Evolutionary conservation across 441 rosid species (phyloP).

Genomic region (Arabidopsis lyrata): DNA sequence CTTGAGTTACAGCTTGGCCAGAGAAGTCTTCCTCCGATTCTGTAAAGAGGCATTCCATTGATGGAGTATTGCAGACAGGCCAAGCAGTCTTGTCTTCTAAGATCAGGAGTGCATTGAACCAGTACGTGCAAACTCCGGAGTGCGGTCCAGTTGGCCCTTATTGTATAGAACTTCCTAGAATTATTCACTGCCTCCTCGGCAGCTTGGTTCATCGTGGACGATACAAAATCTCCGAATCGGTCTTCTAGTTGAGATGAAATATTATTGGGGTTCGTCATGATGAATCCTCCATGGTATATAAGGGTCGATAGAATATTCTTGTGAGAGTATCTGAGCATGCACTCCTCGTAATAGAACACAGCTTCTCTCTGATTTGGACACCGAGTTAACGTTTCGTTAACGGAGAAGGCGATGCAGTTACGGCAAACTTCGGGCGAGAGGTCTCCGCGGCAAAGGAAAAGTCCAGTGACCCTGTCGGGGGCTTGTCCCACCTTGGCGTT

Average conservation of each 20-base stretch:
- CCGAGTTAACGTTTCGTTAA: neutral
- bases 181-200: neutral
- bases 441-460: neutral
- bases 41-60: neutral
- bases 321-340: neutral
- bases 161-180: neutral
- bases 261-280: neutral
- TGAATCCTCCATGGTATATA: neutral
- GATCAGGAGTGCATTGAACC: slow-evolving; percentile 42
- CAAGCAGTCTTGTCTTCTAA: slow-evolving; percentile 16
- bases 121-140: neutral
- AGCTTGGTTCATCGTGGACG: neutral
- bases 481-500: neutral
- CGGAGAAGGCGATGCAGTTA: neutral
- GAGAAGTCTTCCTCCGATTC: slow-evolving; percentile 10
- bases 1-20: slow-evolving; percentile 26
- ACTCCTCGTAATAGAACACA: neutral
- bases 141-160: neutral
- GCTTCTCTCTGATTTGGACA: neutral
- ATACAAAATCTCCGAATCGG: neutral
- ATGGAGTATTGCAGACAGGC: slow-evolving; percentile 3
- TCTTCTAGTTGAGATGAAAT: neutral
- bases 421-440: neutral
- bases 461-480: neutral
- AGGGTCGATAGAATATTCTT: neutral